A percentile compares a stretch with the other conserved stretches of the same genome.
phyloP scores from a whole-genome alignment of 2,329 filamentous ascomycete genomes.

The Whalleya microplaca region DNA sequence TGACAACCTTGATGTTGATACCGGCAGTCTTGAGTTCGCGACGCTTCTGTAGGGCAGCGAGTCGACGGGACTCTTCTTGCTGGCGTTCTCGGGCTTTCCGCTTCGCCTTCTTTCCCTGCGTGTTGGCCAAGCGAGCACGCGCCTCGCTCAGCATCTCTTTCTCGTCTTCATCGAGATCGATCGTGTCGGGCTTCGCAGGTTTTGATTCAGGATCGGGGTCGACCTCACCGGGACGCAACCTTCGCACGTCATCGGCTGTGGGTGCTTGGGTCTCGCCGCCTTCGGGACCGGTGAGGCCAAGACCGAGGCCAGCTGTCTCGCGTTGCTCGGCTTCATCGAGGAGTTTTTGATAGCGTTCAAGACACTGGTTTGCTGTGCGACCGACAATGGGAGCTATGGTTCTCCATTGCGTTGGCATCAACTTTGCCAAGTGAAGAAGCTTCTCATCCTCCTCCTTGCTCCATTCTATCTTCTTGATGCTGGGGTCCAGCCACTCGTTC shows the following conservation, averaged over 20 bases:
- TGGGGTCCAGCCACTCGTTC: constrained; percentile 97
- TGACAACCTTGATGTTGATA: constrained; percentile 95
- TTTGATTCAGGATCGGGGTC: constrained; percentile 98
- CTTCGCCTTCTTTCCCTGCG: constrained; percentile 98
- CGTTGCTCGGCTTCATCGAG: constrained; percentile 93
- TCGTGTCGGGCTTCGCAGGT: constrained; percentile 91
- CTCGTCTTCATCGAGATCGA: constrained; percentile 98
- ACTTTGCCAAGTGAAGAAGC: constrained; percentile 90
- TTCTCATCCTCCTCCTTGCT: constrained; percentile 99
- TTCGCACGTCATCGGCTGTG: constrained; percentile 88
- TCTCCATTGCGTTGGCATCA: constrained; percentile 99
- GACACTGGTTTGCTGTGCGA: constrained; percentile 92
- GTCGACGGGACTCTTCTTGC: constrained; percentile 87
- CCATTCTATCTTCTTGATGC: constrained; percentile 99
- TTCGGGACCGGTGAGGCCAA: constrained; percentile 82
- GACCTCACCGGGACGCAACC: constrained; percentile 86
- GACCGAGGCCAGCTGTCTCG: constrained; percentile 78
- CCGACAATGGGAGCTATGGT: constrained; percentile 97
- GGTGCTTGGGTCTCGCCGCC: constrained; percentile 87
- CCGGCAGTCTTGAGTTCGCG: constrained; percentile 96
- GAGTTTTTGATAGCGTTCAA: constrained; percentile 95
- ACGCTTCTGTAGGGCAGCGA: constrained; percentile 91
- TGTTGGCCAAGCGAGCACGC: constrained; percentile 93
- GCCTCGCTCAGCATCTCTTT: constrained; percentile 99
- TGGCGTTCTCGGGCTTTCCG: constrained; percentile 94